These are phyloP conservation scores for Mortierella hygrophila DNA, from an alignment of 192 early-diverging fungal species.

Conservation along the genomic window DNA sequence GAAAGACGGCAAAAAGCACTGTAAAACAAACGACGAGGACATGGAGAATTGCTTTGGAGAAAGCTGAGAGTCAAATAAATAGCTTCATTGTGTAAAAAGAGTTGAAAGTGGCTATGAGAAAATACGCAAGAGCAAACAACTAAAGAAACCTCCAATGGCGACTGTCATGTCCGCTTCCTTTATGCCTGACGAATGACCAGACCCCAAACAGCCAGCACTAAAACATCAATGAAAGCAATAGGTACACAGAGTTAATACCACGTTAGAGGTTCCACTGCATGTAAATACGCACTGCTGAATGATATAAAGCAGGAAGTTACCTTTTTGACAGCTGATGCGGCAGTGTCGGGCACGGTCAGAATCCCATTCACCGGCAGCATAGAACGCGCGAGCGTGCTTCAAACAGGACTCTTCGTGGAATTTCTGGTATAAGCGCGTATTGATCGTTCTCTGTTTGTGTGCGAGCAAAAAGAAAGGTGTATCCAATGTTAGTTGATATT, in stretches of 20 bases:
- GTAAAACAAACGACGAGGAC: background rate
- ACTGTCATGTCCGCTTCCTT: background rate
- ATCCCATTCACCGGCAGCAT: conserved; percentile 62
- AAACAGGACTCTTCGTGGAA: conserved; percentile 67
- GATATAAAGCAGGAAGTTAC: background rate
- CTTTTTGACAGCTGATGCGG: conserved; percentile 43
- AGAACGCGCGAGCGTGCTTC: conserved; percentile 64
- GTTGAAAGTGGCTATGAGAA: background rate
- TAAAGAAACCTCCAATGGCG: background rate
- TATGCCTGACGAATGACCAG: conserved; percentile 49
- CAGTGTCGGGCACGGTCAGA: conserved; percentile 55
- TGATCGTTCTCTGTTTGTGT: conserved; percentile 56
- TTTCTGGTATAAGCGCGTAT: conserved; percentile 65
- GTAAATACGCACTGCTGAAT: background rate
- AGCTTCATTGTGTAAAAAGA: background rate
- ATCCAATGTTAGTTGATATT: too few relatives aligned
- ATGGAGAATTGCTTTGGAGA: background rate
- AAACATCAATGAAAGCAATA: background rate
- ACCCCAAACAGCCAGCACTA: conserved; percentile 49
- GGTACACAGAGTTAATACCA: background rate
- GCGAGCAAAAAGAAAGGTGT: background rate
- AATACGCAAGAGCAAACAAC: background rate
- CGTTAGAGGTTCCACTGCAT: background rate
- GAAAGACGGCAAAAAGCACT: background rate
- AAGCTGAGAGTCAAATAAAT: background rate